Conservation (phyloP, 345 rosid genomes). For the Eucalyptus regnans region DNA sequence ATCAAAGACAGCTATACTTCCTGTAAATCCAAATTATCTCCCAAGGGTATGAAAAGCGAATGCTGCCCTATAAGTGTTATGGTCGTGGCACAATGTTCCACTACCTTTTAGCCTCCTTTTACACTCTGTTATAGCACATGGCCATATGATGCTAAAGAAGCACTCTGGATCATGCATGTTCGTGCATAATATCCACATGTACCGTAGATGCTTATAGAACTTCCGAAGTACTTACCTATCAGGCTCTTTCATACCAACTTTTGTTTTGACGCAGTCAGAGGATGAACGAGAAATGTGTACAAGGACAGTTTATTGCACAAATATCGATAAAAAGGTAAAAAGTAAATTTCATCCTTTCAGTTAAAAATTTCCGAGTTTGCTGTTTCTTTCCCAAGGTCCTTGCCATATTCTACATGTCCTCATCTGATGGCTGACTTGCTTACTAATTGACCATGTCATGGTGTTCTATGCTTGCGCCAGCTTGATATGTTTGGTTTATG, state of each 20-base stretch:
- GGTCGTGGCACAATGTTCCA: background rate
- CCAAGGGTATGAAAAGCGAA: conserved; percentile 49
- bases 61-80: background rate
- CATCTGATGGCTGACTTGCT: background rate
- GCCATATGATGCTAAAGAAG: background rate
- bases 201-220: background rate
- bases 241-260: background rate
- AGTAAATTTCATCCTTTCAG: background rate
- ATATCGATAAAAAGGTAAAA: conserved; percentile 74
- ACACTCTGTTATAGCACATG: background rate
- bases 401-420: background rate
- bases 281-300: conserved; percentile 93
- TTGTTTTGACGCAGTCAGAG: conserved; percentile 52
- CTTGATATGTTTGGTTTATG: background rate
- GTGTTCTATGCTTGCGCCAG: background rate
- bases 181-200: background rate
- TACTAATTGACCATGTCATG: background rate
- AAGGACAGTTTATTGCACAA: conserved; percentile 90
- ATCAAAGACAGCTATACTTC: conserved; percentile 90
- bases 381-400: background rate
- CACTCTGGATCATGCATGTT: background rate
- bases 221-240: background rate
- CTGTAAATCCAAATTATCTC: conserved; percentile 90
- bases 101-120: background rate
- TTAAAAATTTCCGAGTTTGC: background rate